Base-by-base conservation (phyloP, 495 filamentous ascomycete species). In the Aspergillus nidulans region DNA sequence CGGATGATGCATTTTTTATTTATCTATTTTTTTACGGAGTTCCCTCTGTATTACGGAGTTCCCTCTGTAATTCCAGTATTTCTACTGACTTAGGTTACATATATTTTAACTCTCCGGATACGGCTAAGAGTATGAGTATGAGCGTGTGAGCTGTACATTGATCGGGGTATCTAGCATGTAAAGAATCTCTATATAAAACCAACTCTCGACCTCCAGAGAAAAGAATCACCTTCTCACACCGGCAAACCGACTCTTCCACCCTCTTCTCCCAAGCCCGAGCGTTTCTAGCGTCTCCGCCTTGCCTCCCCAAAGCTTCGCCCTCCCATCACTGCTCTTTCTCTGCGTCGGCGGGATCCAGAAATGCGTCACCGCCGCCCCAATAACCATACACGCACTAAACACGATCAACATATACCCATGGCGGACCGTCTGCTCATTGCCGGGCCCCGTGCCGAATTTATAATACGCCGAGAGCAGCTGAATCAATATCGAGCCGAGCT, bases 401-500 rank as follows among this genome's bases (percentile, higher is more conserved):
- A 79, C 66, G 30, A 76, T 70, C 40, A 76, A 59, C 40, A 77
- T 69, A 56, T 68, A 72, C 46, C 74, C 73, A 55, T 76, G 71
- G 30, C 67, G 73, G 39, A 63, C 59, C 18, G 68, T 75, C 15
- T 65, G 65, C 12, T 60, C 49, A n/a, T 62, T 44, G n/a, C 66
- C 69, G 6, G 63, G 59, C 1, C 61, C 66, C 1, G 63, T 53
- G 40, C 70, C 67, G 53, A 77, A 75, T 18, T 62, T 70, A 48
- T 75, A 76, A 60, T 76, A 74, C 1, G 67, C 69, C 16, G 79
- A 76, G 59, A 83, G 71, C 36, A 80, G 51, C 52, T 82, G 79
- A 38, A 81, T 78, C 23, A 83, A 67, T 42, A 85, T 78, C 18
- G 80, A 80, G 43, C 81, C 83, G 39, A 84, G 60, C 58, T 84